Base-by-base conservation (phyloP, 257 asterid species). In the Jasminum sambac region DNA sequence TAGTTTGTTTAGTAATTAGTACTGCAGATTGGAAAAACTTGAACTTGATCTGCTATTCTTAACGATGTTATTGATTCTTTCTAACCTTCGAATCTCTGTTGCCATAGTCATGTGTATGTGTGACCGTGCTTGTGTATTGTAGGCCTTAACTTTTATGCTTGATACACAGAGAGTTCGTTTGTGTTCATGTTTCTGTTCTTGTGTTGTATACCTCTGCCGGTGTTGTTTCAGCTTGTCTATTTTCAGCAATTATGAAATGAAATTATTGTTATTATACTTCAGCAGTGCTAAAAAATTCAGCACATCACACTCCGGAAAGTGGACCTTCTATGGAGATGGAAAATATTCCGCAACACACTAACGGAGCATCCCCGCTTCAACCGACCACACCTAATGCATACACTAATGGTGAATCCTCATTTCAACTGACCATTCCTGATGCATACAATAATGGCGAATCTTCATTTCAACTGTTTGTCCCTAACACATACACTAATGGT, bases 361-460 rank as follows among this genome's bases (percentile, higher is more conserved):
- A 46, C 67, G 82, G 79, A 71, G 34, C 62, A 21, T 73, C 89
- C 11, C 24, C 85, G 16, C 25, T 84, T 68, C 95, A 81, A 71
- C 84, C 82, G 8, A 38, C 74, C 11, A 67, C 74, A 68, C 80
- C 77, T 57, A 50, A 78, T 57, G 37, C 41, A 55, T 76, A 76
- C 64, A 40, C 63, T 2, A 73, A 71, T 73, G 82, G 79, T 73
- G 34, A 26, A 21, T 73, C 89, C 11, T 24, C 85, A 17, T 21
- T 84, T 68, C 95, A 81, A 71, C 84, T 81, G 8, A 57, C 57
- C 75, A 75, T 67, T 86, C 80, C 88, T 80, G 79, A 81, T 72
- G 62, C 71, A 21, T 55, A 21, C 36, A 55, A 6, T 11, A 55
- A 55, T 55, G 62, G 62, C 10, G 62, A 19, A 55, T 55, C 62